Base-by-base conservation (phyloP, 73 alveolate species). In the Uronychia binucleata region DNA sequence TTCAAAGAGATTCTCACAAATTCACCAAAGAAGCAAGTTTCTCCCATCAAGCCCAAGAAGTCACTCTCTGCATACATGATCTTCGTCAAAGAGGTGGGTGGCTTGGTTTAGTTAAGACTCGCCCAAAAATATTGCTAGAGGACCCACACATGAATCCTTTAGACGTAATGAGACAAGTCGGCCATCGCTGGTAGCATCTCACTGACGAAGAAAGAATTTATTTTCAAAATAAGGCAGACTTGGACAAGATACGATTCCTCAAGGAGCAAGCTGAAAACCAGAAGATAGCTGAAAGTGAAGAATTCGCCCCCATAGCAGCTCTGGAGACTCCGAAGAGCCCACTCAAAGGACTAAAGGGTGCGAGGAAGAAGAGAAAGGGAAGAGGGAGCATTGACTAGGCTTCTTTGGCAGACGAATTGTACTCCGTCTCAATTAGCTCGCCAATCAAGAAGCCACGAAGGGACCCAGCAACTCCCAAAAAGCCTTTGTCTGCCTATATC, bases 51-150 rank as follows among this genome's bases (percentile, higher is more conserved):
- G 83, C 92, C 92, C 59, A 86, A 86, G 83, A 86, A 86, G 80
- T 86, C 86, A 60, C 75, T 86, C 59, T 86, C 92, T 25, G 92
- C 92, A 28, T 86, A 86, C 81, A 86, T 86, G 92, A 86, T 86
- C 28, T 86, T 86, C 76, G 92, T 86, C 13, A 86, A 86, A 34
- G 91, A 85, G 91, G 91, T 85, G 77, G 46, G 32, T 30, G 26
- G 33, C 26, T 35, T n/a, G 1, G 67, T 11, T 11, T 5, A 46
- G 67, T 46, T 46, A 11, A 86, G 87, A 86, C 87, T 1, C n/a
- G 92, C 26, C 92, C 86, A 14, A 30, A 31, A 28, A 86, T 86
- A 1, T 85, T 86, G 33, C 5, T 5, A 46, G 87, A 78, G 28
- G 92, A 77, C 34, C 83, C 77, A 28, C 78, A 79, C 26, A 46